phyloP scores from a whole-genome alignment of 129 eudicot species.

The carrot (Daucus carota) region DH1_v3.0 NC_030383.2:52211501-52212000 shows the following conservation, averaged over 20 bases:
- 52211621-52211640: background rate
- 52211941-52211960: too few species aligned
- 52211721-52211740: background rate
- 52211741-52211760: background rate
- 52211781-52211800: too few species aligned
- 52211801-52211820: too few species aligned
- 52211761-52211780: too few species aligned
- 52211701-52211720: background rate
- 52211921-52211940: too few species aligned
- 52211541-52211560: background rate
- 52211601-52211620: background rate
- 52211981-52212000: too few species aligned
- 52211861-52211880: too few species aligned
- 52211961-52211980: too few species aligned
- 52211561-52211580: background rate
- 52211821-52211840: too few species aligned
- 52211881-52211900: too few species aligned
- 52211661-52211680: background rate
- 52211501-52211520: background rate
- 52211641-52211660: background rate
- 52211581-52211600: background rate
- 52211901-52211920: too few species aligned
- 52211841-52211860: too few species aligned
- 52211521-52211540: background rate
- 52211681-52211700: background rate